Evolutionary conservation across 2,329 filamentous ascomycete genomes (phyloP).

Genomic region (Malbranchea cinnamomea): DNA sequence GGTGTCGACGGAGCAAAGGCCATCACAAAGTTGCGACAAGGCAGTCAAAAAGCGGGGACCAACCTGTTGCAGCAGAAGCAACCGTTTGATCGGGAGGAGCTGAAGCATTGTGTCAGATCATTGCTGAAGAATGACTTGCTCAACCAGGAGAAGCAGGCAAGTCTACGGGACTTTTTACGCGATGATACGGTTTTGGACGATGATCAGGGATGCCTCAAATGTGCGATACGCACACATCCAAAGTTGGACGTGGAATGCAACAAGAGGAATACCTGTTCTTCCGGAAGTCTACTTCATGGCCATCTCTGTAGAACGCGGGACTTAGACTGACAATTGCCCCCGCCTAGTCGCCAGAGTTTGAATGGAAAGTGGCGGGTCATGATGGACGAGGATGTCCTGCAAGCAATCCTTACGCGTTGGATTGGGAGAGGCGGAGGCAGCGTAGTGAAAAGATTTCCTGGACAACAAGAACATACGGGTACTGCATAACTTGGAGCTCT

Average conservation of each 20-base stretch:
- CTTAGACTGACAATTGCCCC: not conserved
- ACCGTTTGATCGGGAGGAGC: conserved; percentile 19
- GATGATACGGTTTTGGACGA: conserved; percentile 27
- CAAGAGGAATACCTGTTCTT: conserved; percentile 28
- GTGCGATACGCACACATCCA: conserved; percentile 28
- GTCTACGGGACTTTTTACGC: conserved; percentile 25
- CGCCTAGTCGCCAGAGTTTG: conserved; percentile 21
- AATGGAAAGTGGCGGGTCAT: conserved; percentile 34
- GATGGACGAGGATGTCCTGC: conserved; percentile 33
- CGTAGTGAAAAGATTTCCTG: conserved; percentile 17
- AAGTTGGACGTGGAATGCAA: conserved; percentile 29
- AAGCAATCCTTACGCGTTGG: conserved; percentile 32
- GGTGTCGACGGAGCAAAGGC: conserved; percentile 15
- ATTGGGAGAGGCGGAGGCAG: conserved; percentile 20
- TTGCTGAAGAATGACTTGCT: conserved; percentile 28
- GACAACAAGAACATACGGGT: not conserved
- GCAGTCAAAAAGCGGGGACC: conserved; percentile 9
- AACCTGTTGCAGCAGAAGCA: conserved; percentile 12
- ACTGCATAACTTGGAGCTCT: conserved; percentile 6
- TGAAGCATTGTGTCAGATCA: conserved; percentile 24
- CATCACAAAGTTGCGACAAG: conserved; percentile 15
- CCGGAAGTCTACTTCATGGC: conserved; percentile 12
- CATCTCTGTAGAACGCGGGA: not conserved
- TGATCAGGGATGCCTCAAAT: conserved; percentile 30
- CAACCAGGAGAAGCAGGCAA: conserved; percentile 28